A percentile compares a stretch with the other conserved stretches of the same genome.
Conservation (phyloP, 805 yeast species). For the Cyberlindnera suaveolens region DNA sequence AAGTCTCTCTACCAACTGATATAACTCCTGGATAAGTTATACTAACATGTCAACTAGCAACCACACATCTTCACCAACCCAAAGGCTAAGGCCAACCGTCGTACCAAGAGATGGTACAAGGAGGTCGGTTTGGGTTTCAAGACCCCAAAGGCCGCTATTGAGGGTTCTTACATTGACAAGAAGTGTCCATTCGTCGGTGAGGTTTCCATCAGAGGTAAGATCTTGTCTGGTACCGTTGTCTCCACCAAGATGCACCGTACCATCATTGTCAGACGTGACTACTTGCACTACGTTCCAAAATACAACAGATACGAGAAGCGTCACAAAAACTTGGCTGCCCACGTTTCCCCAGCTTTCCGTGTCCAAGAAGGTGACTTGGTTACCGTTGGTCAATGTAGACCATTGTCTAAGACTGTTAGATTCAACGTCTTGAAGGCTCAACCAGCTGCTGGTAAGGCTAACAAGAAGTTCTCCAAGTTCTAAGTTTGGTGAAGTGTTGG, state of each 20-base stretch:
- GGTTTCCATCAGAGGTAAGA: conserved; percentile 98
- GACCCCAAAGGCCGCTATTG: conserved; percentile 98
- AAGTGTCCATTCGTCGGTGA: conserved; percentile 99
- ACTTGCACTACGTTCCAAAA: conserved; percentile 99
- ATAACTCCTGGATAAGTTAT: conserved; percentile 7
- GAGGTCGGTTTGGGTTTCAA: conserved; percentile 99
- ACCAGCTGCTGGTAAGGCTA: conserved; percentile 77
- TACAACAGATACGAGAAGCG: conserved; percentile 99
- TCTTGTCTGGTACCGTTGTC: conserved; percentile 98
- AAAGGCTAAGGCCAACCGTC: conserved; percentile 97
- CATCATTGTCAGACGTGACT: conserved; percentile 98
- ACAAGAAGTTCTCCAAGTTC: conserved; percentile 96
- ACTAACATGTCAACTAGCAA: conserved; percentile 63
- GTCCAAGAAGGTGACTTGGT: conserved; percentile 98
- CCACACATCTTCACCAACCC: conserved; percentile 99
- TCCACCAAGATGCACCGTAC: conserved; percentile 99
- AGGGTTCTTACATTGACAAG: conserved; percentile 99
- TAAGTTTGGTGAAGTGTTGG: conserved; percentile 35
- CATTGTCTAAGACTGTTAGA: conserved; percentile 99
- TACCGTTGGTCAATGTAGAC: conserved; percentile 99
- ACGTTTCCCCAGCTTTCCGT: conserved; percentile 99
- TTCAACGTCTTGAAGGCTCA: conserved; percentile 98
- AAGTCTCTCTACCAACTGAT: background rate
- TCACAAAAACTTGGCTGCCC: conserved; percentile 99
- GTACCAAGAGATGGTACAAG: conserved; percentile 99